Conservation (phyloP, 2,329 filamentous ascomycete genomes). For the Pyrenochaeta sp. region DNA sequence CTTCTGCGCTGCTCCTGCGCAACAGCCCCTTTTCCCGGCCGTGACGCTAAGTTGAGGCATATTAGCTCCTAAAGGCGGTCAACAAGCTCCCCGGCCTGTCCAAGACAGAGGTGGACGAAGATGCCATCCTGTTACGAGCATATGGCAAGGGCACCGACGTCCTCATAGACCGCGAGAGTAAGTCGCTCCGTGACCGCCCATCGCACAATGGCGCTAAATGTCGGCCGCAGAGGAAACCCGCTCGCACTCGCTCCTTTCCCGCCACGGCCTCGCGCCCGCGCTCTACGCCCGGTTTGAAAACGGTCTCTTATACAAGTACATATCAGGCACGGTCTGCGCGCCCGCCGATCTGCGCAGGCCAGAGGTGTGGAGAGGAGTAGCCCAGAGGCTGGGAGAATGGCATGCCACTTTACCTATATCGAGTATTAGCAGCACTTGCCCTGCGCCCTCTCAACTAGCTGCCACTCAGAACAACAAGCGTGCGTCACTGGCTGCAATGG, state of each 20-base stretch:
- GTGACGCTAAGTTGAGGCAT: constrained; percentile 14
- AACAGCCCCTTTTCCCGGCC: constrained; percentile 1
- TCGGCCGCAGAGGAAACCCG: constrained; percentile 62
- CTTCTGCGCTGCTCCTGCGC: neutral
- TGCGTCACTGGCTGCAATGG: constrained; percentile 46
- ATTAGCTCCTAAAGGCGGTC: constrained; percentile 73
- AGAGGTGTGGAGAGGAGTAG: constrained; percentile 81
- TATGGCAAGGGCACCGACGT: constrained; percentile 95
- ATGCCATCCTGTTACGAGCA: constrained; percentile 87
- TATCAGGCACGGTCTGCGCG: constrained; percentile 79
- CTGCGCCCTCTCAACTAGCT: constrained; percentile 39
- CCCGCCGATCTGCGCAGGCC: constrained; percentile 80
- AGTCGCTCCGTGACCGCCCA: constrained; percentile 40
- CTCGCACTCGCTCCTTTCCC: constrained; percentile 85
- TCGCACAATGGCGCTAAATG: constrained; percentile 18
- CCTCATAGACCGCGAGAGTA: constrained; percentile 93
- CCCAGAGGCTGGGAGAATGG: constrained; percentile 87
- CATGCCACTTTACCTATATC: constrained; percentile 74
- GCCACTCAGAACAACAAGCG: constrained; percentile 42
- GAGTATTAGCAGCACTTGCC: constrained; percentile 54
- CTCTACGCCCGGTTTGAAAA: constrained; percentile 93
- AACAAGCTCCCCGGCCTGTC: constrained; percentile 74
- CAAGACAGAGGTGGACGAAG: constrained; percentile 78
- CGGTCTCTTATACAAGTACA: constrained; percentile 92
- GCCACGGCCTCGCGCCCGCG: constrained; percentile 80